Percentiles rank a stretch among this genome's conserved stretches.
phyloP scores from a whole-genome alignment of 306 rosid genomes.

The Cucumis sativus region Cucumber_9930_V3 NC_026659.2:27419001-27419500 shows the following conservation, averaged over 20 bases:
- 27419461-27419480: neutral
- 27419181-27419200: constrained; percentile 21
- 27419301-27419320: constrained; percentile 70
- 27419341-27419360: constrained; percentile 97
- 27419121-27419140: constrained; percentile 53
- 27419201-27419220: neutral
- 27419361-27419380: constrained; percentile 70
- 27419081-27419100: constrained; percentile 37
- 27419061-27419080: constrained; percentile 6
- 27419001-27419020: neutral
- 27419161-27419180: constrained; percentile 46
- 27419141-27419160: constrained; percentile 37
- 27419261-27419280: neutral
- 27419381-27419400: neutral
- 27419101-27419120: constrained; percentile 36
- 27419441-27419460: neutral
- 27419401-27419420: neutral
- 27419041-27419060: constrained; percentile 12
- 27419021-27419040: neutral
- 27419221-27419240: neutral
- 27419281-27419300: constrained; percentile 32
- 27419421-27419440: neutral
- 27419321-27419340: constrained; percentile 95
- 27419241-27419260: neutral
- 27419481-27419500: neutral